Evolutionary conservation across 208 protist genomes (phyloP).

Genomic region (Crithidia bombi): DNA sequence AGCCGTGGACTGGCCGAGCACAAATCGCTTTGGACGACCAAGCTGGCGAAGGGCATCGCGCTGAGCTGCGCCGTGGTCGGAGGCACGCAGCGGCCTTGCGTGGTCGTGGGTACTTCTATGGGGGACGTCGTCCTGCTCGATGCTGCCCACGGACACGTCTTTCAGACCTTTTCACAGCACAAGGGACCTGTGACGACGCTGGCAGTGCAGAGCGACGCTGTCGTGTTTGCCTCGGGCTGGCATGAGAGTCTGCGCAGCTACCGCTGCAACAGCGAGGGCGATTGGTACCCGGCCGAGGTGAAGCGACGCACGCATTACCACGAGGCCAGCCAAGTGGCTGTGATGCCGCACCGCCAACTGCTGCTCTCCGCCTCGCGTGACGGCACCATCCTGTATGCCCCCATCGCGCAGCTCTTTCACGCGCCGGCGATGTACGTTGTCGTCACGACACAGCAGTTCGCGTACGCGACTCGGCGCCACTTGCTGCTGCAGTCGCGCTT

Average conservation of each 20-base stretch:
- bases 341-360: conserved; percentile 57
- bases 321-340: conserved; percentile 69
- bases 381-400: conserved; percentile 79
- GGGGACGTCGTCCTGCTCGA: conserved; percentile 87
- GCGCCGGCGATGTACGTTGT: conserved; percentile 76
- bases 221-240: conserved; percentile 85
- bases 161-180: conserved; percentile 83
- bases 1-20: conserved; percentile 52
- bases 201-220: conserved; percentile 37
- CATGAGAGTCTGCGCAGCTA: conserved; percentile 83
- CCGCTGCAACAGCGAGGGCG: conserved; percentile 29
- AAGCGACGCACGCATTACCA: conserved; percentile 92
- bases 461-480: conserved; percentile 59
- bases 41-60: conserved; percentile 74
- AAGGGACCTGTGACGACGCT: conserved; percentile 78
- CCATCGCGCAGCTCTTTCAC: conserved; percentile 60
- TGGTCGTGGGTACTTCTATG: conserved; percentile 83
- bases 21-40: conserved; percentile 73
- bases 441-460: conserved; percentile 73
- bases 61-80: conserved; percentile 68
- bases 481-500: conserved; percentile 73
- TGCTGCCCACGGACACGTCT: conserved; percentile 58
- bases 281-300: conserved; percentile 86
- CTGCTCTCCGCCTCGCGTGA: conserved; percentile 84
- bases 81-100: conserved; percentile 40